phyloP scores from a whole-genome alignment of 228 moss, liverwort and hornwort genomes.

The Sphagnum magellanicum region DNA sequence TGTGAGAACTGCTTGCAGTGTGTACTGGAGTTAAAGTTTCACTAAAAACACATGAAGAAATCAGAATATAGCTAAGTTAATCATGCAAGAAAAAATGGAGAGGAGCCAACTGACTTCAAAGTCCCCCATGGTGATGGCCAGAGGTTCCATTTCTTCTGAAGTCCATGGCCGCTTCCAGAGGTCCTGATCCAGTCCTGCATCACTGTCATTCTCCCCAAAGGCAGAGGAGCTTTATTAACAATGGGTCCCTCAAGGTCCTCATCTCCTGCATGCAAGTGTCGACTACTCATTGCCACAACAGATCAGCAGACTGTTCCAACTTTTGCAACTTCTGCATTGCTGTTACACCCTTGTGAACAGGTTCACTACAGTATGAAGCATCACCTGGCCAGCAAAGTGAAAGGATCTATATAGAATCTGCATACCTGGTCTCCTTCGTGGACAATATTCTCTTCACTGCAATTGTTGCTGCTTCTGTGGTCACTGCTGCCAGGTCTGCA shows the following conservation, averaged over 20 bases:
- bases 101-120: slow-evolving; percentile 54
- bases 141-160: slow-evolving; percentile 60
- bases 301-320: slow-evolving; percentile 15
- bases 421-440: slow-evolving; percentile 58
- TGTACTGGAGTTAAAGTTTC: too few species aligned
- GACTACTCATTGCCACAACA: slow-evolving; percentile 35
- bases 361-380: background rate
- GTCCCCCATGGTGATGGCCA: slow-evolving; percentile 94
- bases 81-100: background rate
- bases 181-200: slow-evolving; percentile 26
- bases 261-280: slow-evolving; percentile 42
- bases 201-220: slow-evolving; percentile 29
- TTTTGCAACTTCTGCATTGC: slow-evolving; percentile 14
- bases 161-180: slow-evolving; percentile 69
- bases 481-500: slow-evolving; percentile 86
- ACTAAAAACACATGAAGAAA: too few species aligned
- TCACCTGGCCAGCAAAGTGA: too few species aligned
- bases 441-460: slow-evolving; percentile 83
- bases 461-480: slow-evolving; percentile 81
- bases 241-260: slow-evolving; percentile 17
- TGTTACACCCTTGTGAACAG: slow-evolving; percentile 5
- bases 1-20: background rate
- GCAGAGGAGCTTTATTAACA: slow-evolving; percentile 42
- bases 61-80: background rate
- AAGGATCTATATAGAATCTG: background rate